Percentiles rank a stretch among this genome's conserved stretches.
phyloP scores from a whole-genome alignment of 2,329 filamentous ascomycete species.

The Fusarium circinatum region DNA sequence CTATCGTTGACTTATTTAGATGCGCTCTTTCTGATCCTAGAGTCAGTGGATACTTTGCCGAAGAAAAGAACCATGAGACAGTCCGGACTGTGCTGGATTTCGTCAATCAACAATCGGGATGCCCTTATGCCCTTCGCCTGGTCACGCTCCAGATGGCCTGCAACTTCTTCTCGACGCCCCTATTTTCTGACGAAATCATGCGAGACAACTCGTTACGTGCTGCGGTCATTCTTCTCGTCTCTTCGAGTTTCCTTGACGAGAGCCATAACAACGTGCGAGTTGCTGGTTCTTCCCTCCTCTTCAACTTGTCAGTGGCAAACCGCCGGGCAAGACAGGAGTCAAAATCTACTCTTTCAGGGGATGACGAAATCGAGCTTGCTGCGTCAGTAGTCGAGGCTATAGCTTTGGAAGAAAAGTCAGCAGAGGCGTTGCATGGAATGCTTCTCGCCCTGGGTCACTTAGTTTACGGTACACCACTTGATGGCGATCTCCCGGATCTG shows the following conservation, averaged over 20 bases:
- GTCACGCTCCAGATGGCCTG: slow-evolving; percentile 85
- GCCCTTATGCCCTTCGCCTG: slow-evolving; percentile 84
- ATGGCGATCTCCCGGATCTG: slow-evolving; percentile 84
- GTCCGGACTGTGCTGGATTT: slow-evolving; percentile 69
- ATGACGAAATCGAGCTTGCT: slow-evolving; percentile 81
- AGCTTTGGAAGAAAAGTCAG: slow-evolving; percentile 66
- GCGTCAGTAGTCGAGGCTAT: slow-evolving; percentile 84
- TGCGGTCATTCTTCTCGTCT: slow-evolving; percentile 75
- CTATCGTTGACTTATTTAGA: slow-evolving; percentile 86
- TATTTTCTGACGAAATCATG: slow-evolving; percentile 75
- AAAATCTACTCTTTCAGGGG: slow-evolving; percentile 69
- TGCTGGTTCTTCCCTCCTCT: slow-evolving; percentile 83
- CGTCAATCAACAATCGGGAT: slow-evolving; percentile 65
- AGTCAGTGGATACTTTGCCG: slow-evolving; percentile 83
- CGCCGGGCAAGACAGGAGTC: slow-evolving; percentile 70
- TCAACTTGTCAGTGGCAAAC: slow-evolving; percentile 81
- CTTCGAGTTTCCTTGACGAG: slow-evolving; percentile 81
- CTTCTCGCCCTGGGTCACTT: slow-evolving; percentile 80
- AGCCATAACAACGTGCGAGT: slow-evolving; percentile 79
- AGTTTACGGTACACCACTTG: slow-evolving; percentile 73
- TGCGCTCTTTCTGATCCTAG: slow-evolving; percentile 80
- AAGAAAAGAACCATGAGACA: slow-evolving; percentile 74
- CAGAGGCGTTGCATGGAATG: slow-evolving; percentile 80
- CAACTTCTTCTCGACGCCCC: slow-evolving; percentile 81
- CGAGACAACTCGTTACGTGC: slow-evolving; percentile 61